Evolutionary conservation across 495 filamentous ascomycete genomes (phyloP), one percentile per base, ranked within the genome.

Genomic region (Ramalina intermedia): DNA sequence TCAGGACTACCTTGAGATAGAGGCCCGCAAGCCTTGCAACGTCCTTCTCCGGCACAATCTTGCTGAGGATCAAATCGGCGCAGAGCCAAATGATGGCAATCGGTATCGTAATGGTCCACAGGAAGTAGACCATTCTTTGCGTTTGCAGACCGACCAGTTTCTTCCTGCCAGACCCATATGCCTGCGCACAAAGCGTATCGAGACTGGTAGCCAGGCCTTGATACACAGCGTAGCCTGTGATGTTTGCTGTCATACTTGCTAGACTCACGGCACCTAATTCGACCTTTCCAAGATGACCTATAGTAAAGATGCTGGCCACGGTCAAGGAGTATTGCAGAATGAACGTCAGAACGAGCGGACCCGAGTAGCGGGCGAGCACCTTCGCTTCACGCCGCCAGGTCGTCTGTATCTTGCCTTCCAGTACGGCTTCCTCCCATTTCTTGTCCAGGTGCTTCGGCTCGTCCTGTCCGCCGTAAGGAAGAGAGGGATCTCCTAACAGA

Each of bases 321-420:
- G 79, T 84, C 56, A 85, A 70, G 11, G 78, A 82, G 57, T 85
- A 86, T 56, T 87, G 83, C 1, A 87, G 73, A 26, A 87, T 49
- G 55, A 85, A 87, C 6, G 82, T 86, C 35, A 81, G 59, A 45
- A 86, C 78, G 18, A 86, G 65, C 0, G 81, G 80, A 16, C 68
- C 63, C n/a, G 77, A 79, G 57, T 81, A 82, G 55, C 66, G 68
- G 4, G 62, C 58, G 33, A 89, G 67, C 0, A 84, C 82, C 61
- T 82, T 78, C 1, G 80, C 73, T 67, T 94, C 87, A 50, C 85
- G 75, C 55, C 79, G 77, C 84, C 86, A 93, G 0, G 85, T 87
- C 3, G 87, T 94, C 43, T 83, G 78, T 52, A 93, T 84, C 50
- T 72, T 66, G 7, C 85, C 84, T 3, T 76, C 72, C 0, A 73